These are phyloP conservation scores for Kuraishia borneana DNA, from an alignment of 805 yeast species.

Conservation along the genomic window DNA sequence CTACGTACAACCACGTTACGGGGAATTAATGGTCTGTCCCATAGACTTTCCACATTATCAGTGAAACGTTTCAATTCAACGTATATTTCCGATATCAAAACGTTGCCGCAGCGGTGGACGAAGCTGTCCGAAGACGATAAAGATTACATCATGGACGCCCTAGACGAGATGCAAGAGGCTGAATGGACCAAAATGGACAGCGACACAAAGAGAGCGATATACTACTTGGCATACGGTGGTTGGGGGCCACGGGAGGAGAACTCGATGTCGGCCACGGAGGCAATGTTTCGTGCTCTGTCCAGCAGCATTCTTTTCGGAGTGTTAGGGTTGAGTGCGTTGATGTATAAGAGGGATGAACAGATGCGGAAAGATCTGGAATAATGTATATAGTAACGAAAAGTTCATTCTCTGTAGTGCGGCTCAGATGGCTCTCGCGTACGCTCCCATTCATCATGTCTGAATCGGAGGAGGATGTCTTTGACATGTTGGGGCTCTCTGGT, in stretches of 20 bases:
- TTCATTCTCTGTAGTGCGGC: too few species aligned
- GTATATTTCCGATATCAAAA: too few species aligned
- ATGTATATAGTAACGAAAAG: background rate
- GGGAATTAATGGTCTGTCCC: too few species aligned
- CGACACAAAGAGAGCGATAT: slow-evolving; percentile 49
- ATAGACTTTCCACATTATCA: too few species aligned
- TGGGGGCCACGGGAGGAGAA: slow-evolving; percentile 47
- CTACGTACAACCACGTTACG: too few species aligned
- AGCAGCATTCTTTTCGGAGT: slow-evolving; percentile 20
- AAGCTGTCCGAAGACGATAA: slow-evolving; percentile 20
- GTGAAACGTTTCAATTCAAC: too few species aligned
- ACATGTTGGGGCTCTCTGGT: too few species aligned
- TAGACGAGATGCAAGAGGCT: slow-evolving; percentile 23
- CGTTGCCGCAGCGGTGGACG: slow-evolving; percentile 20
- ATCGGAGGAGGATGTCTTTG: too few species aligned
- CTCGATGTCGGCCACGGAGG: slow-evolving; percentile 17
- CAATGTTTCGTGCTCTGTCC: slow-evolving; percentile 20
- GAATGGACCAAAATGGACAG: slow-evolving; percentile 26
- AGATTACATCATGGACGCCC: slow-evolving; percentile 21
- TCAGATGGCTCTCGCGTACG: too few species aligned
- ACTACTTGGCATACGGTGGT: slow-evolving; percentile 46
- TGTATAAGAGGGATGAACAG: slow-evolving; percentile 19
- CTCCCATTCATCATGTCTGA: too few species aligned
- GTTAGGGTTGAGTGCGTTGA: slow-evolving; percentile 19
- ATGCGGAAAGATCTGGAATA: slow-evolving; percentile 1